Evolutionary conservation across 129 eudicot species (phyloP).

Genomic region (sunflower (Helianthus annuus)): HanXRQr2.0-SUNRISE NC_035438.2:571593-572092

Average conservation of each 20-base stretch:
- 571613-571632: neutral
- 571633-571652: neutral
- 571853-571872: conserved; percentile 81
- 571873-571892: conserved; percentile 86
- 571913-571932: conserved; percentile 78
- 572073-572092: conserved; percentile 82
- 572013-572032: conserved; percentile 84
- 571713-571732: conserved; percentile 75
- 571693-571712: neutral
- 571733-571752: conserved; percentile 71
- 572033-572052: conserved; percentile 60
- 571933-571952: conserved; percentile 1
- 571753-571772: conserved; percentile 44
- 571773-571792: neutral
- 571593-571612: neutral
- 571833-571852: conserved; percentile 84
- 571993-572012: conserved; percentile 50
- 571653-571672: neutral
- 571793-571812: neutral
- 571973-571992: neutral
- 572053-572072: conserved; percentile 71
- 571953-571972: neutral
- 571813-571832: conserved; percentile 33
- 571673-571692: neutral
- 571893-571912: conserved; percentile 41